Conservation (phyloP, 129 eudicot genomes). For the Artemisia annua region DNA sequence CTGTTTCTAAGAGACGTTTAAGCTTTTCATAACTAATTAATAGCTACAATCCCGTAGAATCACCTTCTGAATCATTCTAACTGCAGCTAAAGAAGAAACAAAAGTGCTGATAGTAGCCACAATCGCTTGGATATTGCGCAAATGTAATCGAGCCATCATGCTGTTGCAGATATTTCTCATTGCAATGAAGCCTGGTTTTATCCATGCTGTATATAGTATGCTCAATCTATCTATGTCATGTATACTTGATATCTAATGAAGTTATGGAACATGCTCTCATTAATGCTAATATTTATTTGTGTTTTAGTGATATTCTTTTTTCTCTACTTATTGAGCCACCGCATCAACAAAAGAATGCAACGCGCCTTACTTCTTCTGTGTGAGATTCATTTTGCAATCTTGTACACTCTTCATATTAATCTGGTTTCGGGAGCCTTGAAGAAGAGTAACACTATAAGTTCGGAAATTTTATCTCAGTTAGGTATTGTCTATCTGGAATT, state of each 20-base stretch:
- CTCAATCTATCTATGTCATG: conserved; percentile 17
- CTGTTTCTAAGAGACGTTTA: background rate
- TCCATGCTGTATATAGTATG: conserved; percentile 96
- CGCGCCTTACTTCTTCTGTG: conserved; percentile 84
- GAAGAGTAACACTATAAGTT: conserved; percentile 58
- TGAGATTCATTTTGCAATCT: conserved; percentile 88
- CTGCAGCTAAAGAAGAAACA: conserved; percentile 85
- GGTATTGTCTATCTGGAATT: conserved; percentile 50
- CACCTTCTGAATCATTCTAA: conserved; percentile 15
- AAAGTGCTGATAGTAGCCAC: conserved; percentile 93
- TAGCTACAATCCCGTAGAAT: background rate
- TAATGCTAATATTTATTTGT: conserved; percentile 25
- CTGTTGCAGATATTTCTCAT: conserved; percentile 80
- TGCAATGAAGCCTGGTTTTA: conserved; percentile 93
- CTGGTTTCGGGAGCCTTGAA: conserved; percentile 62
- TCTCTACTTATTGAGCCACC: conserved; percentile 84
- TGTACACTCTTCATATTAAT: conserved; percentile 84
- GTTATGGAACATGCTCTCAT: conserved; percentile 19
- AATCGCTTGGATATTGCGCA: conserved; percentile 88
- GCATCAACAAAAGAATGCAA: conserved; percentile 60
- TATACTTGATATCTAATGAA: background rate
- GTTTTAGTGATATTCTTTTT: conserved; percentile 93
- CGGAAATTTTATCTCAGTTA: conserved; percentile 73
- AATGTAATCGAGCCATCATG: conserved; percentile 87
- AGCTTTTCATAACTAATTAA: too few species aligned